phyloP scores from a whole-genome alignment of 352 stramenopile species.

The Globisporangium abappressorium region DNA sequence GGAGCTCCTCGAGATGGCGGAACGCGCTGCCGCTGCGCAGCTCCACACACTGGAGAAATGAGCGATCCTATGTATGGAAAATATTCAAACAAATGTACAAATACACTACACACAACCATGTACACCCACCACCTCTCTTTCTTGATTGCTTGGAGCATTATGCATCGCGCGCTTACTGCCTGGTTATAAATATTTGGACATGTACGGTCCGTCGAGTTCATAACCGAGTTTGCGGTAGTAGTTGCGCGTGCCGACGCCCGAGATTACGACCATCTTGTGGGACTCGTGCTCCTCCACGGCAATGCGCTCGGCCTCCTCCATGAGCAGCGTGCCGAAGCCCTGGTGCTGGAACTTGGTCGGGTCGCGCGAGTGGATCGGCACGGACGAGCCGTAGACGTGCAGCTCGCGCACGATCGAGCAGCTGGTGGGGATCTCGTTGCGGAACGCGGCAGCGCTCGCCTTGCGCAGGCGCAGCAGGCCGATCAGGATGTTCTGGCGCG shows the following conservation, averaged over 20 bases:
- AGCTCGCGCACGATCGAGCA: slow-evolving; percentile 87
- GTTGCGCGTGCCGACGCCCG: slow-evolving; percentile 93
- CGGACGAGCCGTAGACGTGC: slow-evolving; percentile 97
- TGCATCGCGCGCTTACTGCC: not conserved
- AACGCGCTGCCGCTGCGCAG: slow-evolving; percentile 6
- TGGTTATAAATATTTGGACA: slow-evolving; percentile 90
- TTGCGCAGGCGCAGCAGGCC: slow-evolving; percentile 93
- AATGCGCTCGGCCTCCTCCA: slow-evolving; percentile 97
- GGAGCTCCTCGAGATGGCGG: slow-evolving; percentile 16
- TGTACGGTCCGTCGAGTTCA: slow-evolving; percentile 95
- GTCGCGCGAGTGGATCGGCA: slow-evolving; percentile 92
- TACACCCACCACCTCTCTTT: not conserved
- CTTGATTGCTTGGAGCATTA: not conserved
- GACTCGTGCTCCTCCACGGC: slow-evolving; percentile 93
- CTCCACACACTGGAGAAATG: slow-evolving; percentile 1
- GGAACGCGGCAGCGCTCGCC: slow-evolving; percentile 79
- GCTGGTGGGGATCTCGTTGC: slow-evolving; percentile 62
- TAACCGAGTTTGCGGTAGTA: slow-evolving; percentile 98
- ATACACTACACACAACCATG: not conserved
- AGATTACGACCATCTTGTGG: slow-evolving; percentile 96
- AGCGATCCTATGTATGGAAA: not conserved
- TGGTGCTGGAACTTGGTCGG: slow-evolving; percentile 97
- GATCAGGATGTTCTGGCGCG: slow-evolving; percentile 95
- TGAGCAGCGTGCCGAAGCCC: slow-evolving; percentile 95
- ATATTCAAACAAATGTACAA: slow-evolving; percentile 3